Evolutionary conservation across 345 rosid species (phyloP), one percentile per base, ranked within the genome.

Genomic region (Microthlaspi erraticum): DNA sequence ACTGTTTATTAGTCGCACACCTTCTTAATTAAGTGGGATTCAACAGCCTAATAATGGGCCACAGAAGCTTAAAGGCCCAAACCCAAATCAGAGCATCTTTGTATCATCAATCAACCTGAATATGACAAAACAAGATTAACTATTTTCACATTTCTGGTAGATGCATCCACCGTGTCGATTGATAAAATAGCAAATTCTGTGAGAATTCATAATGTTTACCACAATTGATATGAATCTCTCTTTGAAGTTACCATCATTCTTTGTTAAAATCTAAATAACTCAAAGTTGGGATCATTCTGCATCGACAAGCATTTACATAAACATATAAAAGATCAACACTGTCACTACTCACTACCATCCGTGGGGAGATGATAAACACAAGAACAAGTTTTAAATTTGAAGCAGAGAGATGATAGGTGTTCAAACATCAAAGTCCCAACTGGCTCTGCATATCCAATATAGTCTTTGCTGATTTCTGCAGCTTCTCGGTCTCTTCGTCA

Each of bases 361-460:
- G n/a, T n/a, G n/a, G n/a, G n/a, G n/a, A n/a, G n/a, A n/a, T n/a
- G n/a, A 59, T 36, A 32, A 11, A 33, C 13, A 16, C 5, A 39
- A 39, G 11, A 17, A 12, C 2, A 17, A 5, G 33, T 29, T 59
- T 5, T 19, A 38, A 36, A 23, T 9, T 0, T 17, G 46, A 26
- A 60, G 26, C 60, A 61, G 1, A 19, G 8, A 50, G 33, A 37
- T 6, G 26, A 42, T 31, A 2, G 23, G 26, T 23, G 12, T 49
- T 81, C 65, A 23, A 23, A 23, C 26, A 1, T 23, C 26, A 90
- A 52, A 93, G 51, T 14, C 79, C 93, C 81, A 93, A 44, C 26
- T 90, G 96, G 64, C 75, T 74, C 52, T 90, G 98, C 78, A 85
- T 60, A 60, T 88, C 89, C 77, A 83, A 45, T 63, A 93, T 77